Base-by-base conservation (phyloP, 192 early-diverging fungal genomes). In the Gigaspora rosea region DNA sequence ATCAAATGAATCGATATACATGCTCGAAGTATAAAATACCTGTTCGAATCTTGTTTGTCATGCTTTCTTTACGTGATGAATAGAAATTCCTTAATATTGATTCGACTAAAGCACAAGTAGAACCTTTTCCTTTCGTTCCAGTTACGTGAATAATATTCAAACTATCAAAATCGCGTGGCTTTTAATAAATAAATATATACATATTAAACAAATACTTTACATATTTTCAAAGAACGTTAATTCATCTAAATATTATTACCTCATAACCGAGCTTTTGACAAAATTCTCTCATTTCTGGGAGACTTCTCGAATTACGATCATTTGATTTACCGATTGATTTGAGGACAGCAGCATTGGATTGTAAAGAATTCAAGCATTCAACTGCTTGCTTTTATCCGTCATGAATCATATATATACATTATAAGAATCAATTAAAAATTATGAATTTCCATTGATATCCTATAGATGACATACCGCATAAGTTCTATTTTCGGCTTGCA, bases 121-220 rank as follows among this genome's bases (percentile, higher is more conserved):
- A 94, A 33, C 94, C 94, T 69, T 95, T 95, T 79, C 94, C 94
- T 74, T 95, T 95, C 47, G 93, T 95, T 22, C 94, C 94, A 22
- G 94, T 86, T 9, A 95, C 82, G 78, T 95, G 94, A 71, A 95
- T 92, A 18, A 94, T 75, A 78, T 93, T 91, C 36, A 95, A 82
- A 16, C 75, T 71, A 86, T 99, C 85, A 41, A 97, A 87, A 58
- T 92, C 92, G n/a, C 78, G 76, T 8, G 88, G 80, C 78, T 75
- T 73, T 27, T 27, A 76, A 0, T 75, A 76, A n/a, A 83, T 56
- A 67, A 84, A 54, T 66, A 79, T 75, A 64, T 68, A 56, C 54
- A 67, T 77, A 71, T 86, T 76, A 9, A 83, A 67, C 10, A 71
- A 33, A 36, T 18, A 77, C 49, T 71, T 52, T 71, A 27, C 27